A percentile compares a stretch with the other conserved stretches of the same genome.
These are phyloP conservation scores for Coix lacrymajobi DNA, from an alignment of 176 grass and related monocot genomes.

Conservation along the genomic window DNA sequence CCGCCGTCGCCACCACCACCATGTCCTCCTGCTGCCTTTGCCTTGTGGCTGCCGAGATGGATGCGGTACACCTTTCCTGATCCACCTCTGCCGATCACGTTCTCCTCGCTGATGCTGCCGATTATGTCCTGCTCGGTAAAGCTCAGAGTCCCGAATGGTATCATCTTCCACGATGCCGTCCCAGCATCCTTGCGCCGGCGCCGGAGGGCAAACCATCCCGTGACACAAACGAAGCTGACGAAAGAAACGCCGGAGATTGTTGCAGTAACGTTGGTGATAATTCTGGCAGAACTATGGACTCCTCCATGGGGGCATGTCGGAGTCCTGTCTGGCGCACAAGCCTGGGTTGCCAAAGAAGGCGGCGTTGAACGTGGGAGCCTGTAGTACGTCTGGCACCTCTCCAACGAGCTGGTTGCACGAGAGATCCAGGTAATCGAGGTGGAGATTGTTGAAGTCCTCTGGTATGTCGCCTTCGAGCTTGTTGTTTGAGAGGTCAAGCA, in stretches of 20 bases:
- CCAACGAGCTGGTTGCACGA: constrained; percentile 57
- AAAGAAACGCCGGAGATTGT: no score
- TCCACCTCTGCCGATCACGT: constrained; percentile 58
- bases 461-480: constrained; percentile 42
- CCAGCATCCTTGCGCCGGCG: no score
- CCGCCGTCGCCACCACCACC: no score
- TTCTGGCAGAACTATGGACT: no score
- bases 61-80: constrained; percentile 53
- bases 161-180: constrained; percentile 38
- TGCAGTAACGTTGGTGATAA: no score
- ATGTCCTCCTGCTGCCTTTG: not conserved
- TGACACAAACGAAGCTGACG: no score
- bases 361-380: not conserved
- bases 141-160: constrained; percentile 37
- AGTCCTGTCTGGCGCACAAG: no score
- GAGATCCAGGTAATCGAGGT: constrained; percentile 27
- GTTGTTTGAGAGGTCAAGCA: constrained; percentile 58
- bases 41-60: not conserved
- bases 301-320: no score
- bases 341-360: no score
- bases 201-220: no score
- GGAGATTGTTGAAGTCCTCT: constrained; percentile 19
- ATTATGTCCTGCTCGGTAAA: constrained; percentile 35
- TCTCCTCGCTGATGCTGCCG: constrained; percentile 40
- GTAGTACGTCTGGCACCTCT: constrained; percentile 41